A percentile compares a stretch with the other conserved stretches of the same genome.
Evolutionary conservation across 2,329 filamentous ascomycete genomes (phyloP).

Genomic region (Paecilomyces sp.): DNA sequence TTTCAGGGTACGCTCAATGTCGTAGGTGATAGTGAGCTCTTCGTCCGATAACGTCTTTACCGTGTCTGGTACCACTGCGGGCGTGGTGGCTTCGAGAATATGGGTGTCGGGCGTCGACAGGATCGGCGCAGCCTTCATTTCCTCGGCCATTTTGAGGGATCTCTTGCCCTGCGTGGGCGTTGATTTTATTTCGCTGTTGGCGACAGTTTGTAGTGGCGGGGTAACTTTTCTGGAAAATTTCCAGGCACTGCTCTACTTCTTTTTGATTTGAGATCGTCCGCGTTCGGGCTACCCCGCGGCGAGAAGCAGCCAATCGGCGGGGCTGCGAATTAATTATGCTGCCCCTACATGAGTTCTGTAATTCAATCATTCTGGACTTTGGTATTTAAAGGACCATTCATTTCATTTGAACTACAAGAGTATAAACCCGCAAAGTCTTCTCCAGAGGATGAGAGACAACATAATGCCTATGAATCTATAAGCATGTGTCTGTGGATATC

Average conservation of each 20-base stretch:
- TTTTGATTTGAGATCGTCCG: neutral
- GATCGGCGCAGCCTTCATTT: conserved; percentile 45
- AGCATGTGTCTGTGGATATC: too few relatives aligned
- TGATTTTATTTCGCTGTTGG: neutral
- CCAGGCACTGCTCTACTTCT: neutral
- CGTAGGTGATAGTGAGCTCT: conserved; percentile 71
- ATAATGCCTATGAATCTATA: too few relatives aligned
- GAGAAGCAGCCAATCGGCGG: neutral
- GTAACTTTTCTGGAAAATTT: neutral
- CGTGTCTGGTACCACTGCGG: conserved; percentile 28
- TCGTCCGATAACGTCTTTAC: conserved; percentile 49
- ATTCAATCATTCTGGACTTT: too few relatives aligned
- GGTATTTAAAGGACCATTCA: too few relatives aligned
- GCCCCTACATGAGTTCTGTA: neutral
- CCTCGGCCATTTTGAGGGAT: conserved; percentile 16
- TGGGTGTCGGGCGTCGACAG: conserved; percentile 58
- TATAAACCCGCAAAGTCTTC: too few relatives aligned
- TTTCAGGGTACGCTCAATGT: conserved; percentile 69
- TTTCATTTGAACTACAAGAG: too few relatives aligned
- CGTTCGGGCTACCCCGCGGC: neutral
- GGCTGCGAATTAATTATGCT: neutral
- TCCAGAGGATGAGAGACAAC: too few relatives aligned
- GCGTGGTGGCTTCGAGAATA: conserved; percentile 49
- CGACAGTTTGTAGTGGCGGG: neutral
- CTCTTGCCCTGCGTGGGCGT: neutral